Conservation (phyloP, 345 rosid genomes). For the Moringa oleifera region DNA sequence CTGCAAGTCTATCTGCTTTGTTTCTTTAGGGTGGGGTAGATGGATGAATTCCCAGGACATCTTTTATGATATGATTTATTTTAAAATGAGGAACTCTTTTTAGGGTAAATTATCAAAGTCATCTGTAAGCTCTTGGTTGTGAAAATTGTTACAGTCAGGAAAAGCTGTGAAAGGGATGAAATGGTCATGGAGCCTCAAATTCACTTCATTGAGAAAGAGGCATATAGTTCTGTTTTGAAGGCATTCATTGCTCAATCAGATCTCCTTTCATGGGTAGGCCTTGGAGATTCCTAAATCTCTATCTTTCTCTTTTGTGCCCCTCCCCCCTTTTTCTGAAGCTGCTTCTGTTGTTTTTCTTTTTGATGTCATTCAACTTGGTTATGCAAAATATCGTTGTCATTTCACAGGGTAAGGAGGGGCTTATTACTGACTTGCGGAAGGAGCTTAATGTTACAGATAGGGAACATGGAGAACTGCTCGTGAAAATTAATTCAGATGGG, state of each 20-base stretch:
- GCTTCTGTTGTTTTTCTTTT: neutral
- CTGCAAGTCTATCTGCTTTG: too few relatives aligned
- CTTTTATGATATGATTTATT: neutral
- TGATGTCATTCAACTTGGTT: neutral
- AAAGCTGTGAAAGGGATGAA: slow-evolving; percentile 10
- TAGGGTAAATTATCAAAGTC: neutral
- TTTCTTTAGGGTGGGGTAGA: too few relatives aligned
- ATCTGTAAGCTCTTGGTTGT: slow-evolving; percentile 9
- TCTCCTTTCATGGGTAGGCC: slow-evolving; percentile 32
- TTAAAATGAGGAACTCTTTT: too few relatives aligned
- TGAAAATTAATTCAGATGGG: slow-evolving; percentile 22
- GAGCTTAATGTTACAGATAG: slow-evolving; percentile 29
- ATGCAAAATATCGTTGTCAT: neutral
- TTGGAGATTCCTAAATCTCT: neutral
- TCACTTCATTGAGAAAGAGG: slow-evolving; percentile 23
- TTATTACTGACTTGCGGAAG: slow-evolving; percentile 25
- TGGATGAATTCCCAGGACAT: neutral
- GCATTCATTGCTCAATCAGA: slow-evolving; percentile 34
- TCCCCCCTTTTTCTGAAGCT: neutral
- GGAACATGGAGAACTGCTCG: slow-evolving; percentile 30
- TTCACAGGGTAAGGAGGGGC: slow-evolving; percentile 27
- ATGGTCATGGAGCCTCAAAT: slow-evolving; percentile 15
- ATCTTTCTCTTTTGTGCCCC: neutral
- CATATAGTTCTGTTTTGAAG: slow-evolving; percentile 26
- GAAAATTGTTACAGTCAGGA: slow-evolving; percentile 1